Percentiles rank a stretch among this genome's conserved stretches.
Conservation (phyloP, 257 asterid genomes). For the Marsdenia floribunda region DNA sequence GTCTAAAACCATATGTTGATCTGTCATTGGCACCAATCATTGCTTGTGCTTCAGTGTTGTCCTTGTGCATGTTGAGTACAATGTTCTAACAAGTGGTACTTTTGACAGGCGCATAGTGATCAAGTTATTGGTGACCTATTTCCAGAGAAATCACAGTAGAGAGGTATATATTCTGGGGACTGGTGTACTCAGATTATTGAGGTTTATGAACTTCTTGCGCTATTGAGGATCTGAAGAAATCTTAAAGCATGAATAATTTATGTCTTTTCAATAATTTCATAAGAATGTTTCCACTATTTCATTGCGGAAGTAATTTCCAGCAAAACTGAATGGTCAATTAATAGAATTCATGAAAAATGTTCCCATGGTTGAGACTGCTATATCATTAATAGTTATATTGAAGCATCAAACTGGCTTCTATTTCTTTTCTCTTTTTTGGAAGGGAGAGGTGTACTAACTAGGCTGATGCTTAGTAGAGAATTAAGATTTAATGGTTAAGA, state of each 20-base stretch:
- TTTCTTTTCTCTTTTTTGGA: no score
- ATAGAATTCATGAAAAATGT: neutral
- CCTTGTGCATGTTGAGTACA: neutral
- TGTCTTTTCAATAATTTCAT: neutral
- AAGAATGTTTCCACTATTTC: neutral
- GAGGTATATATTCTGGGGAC: slow-evolving; percentile 45
- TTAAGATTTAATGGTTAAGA: neutral
- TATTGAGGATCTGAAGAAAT: neutral
- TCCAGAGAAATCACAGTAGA: slow-evolving; percentile 96
- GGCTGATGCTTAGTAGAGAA: neutral
- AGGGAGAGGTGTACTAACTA: no score
- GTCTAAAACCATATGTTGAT: neutral
- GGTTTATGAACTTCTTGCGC: neutral
- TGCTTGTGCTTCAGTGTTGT: neutral
- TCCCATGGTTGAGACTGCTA: neutral
- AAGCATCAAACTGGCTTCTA: neutral
- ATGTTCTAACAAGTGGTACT: slow-evolving; percentile 4
- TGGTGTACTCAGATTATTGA: neutral
- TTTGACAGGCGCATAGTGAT: slow-evolving; percentile 93
- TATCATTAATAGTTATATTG: neutral
- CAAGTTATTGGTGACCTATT: slow-evolving; percentile 88
- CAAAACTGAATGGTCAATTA: neutral
- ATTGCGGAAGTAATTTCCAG: neutral
- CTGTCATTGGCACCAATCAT: neutral
- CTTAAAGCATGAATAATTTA: neutral